Evolutionary conservation across 1,284 basidiomycete genomes (phyloP).

Genomic region (Ganoderma boninense): DNA sequence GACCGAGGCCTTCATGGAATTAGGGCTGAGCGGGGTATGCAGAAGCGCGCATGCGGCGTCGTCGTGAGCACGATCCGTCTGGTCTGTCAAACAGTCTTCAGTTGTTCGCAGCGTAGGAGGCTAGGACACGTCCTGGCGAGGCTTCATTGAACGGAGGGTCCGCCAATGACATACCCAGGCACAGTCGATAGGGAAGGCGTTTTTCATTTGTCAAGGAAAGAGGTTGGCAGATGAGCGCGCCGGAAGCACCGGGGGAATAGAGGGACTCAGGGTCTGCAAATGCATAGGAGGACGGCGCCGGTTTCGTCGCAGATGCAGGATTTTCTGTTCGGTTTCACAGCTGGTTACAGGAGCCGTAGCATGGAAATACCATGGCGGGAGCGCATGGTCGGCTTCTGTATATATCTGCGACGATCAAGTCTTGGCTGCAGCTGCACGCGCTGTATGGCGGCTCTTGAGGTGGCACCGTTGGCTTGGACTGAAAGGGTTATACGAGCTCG

Average conservation of each 20-base stretch:
- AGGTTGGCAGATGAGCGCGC: conserved; percentile 5
- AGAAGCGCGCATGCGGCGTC: not conserved
- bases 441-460: not conserved
- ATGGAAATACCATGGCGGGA: not conserved
- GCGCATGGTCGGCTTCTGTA: not conserved
- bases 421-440: not conserved
- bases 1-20: not conserved
- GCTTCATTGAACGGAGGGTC: not conserved
- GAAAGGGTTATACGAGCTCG: conserved; percentile 3
- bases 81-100: not conserved
- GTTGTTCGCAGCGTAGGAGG: not conserved
- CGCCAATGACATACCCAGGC: not conserved
- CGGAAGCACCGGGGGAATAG: conserved; percentile 6
- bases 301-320: not conserved
- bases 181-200: not conserved
- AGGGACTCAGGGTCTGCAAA: not conserved
- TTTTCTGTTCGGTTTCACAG: not conserved
- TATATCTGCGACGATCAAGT: not conserved
- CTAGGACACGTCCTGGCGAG: not conserved
- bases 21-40: not conserved
- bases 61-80: not conserved
- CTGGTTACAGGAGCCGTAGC: not conserved
- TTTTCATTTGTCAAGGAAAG: conserved; percentile 1
- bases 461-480: not conserved
- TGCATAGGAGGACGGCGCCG: not conserved